phyloP scores from a whole-genome alignment of 495 filamentous ascomycete genomes.

The Sabuloglossum arenarium region DNA sequence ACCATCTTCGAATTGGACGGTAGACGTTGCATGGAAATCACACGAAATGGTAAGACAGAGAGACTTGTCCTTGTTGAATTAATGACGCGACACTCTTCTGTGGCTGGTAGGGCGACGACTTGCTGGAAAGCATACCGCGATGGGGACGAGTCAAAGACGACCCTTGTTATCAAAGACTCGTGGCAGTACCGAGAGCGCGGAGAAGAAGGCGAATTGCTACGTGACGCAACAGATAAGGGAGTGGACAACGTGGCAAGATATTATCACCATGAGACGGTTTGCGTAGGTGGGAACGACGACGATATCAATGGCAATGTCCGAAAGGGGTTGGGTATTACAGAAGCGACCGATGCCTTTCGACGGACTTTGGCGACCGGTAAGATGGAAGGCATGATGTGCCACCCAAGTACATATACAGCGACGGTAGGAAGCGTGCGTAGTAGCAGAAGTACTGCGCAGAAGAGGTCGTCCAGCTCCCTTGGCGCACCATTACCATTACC shows the following conservation, averaged over 20 bases:
- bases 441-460: constrained; percentile 2
- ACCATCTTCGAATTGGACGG: constrained; percentile 18
- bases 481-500: constrained; percentile 15
- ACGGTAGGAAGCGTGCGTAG: not conserved
- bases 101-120: constrained; percentile 25
- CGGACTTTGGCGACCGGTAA: not conserved
- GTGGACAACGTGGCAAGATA: constrained; percentile 22
- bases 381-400: not conserved
- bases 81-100: constrained; percentile 19
- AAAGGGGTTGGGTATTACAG: constrained; percentile 5
- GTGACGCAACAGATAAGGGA: constrained; percentile 19
- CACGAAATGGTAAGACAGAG: constrained; percentile 17
- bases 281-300: constrained; percentile 12
- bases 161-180: constrained; percentile 27
- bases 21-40: constrained; percentile 21
- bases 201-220: constrained; percentile 23
- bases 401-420: not conserved
- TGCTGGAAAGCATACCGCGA: constrained; percentile 26
- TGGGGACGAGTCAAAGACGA: constrained; percentile 13
- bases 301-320: constrained; percentile 18
- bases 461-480: constrained; percentile 18
- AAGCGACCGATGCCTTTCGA: not conserved
- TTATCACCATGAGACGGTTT: constrained; percentile 17
- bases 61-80: constrained; percentile 23
- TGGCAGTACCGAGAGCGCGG: too few species aligned